Evolutionary conservation across 441 rosid species (phyloP).

Genomic region (Cnidoscolus chayamansa): DNA sequence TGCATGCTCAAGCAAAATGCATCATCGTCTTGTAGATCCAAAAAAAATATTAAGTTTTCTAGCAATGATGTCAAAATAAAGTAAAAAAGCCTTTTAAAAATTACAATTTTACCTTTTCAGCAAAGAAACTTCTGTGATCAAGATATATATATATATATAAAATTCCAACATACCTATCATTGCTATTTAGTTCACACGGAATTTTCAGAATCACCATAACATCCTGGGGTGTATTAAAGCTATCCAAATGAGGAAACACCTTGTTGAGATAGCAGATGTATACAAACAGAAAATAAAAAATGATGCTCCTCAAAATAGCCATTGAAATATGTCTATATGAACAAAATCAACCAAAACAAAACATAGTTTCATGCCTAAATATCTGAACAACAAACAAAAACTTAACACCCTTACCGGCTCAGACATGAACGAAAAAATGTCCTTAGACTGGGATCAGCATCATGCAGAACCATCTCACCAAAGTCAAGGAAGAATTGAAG

Average conservation of each 20-base stretch:
- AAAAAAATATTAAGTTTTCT: too few species aligned
- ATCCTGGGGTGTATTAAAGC: not conserved
- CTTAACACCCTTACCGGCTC: slow-evolving; percentile 60
- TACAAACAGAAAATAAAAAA: not conserved
- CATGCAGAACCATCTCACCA: slow-evolving; percentile 89
- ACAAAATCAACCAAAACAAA: not conserved
- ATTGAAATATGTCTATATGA: not conserved
- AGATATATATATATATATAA: too few species aligned
- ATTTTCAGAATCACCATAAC: not conserved
- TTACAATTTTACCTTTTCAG: too few species aligned
- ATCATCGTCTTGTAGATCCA: too few species aligned
- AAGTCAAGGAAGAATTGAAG: slow-evolving; percentile 85
- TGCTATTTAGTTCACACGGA: not conserved
- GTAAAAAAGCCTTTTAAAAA: too few species aligned
- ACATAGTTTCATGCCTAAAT: not conserved
- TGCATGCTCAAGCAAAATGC: too few species aligned
- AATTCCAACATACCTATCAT: not conserved
- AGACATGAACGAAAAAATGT: slow-evolving; percentile 81
- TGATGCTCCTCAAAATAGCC: not conserved
- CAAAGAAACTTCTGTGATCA: too few species aligned
- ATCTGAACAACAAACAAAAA: not conserved
- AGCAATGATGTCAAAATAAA: too few species aligned
- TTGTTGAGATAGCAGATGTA: not conserved
- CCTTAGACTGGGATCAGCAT: slow-evolving; percentile 83
- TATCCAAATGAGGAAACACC: not conserved